These are phyloP conservation scores for Cryptococcus deneoformans DNA, from an alignment of 1,284 basidiomycete genomes.

Conservation along the genomic window DNA sequence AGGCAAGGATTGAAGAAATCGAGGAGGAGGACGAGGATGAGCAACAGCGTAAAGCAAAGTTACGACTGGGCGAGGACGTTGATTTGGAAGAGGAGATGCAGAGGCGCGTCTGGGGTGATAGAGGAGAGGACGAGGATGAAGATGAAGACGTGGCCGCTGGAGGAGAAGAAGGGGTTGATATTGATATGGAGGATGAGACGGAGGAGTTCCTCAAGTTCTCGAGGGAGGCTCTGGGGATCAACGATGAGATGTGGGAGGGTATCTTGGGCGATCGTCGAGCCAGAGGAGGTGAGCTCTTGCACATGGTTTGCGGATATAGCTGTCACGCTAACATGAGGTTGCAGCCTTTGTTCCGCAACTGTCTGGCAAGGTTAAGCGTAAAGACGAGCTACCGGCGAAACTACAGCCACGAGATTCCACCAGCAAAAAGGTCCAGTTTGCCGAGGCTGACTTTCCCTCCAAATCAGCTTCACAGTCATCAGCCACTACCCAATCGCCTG, in stretches of 20 bases:
- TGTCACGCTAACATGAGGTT: not conserved
- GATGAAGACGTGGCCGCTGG: slow-evolving; percentile 26
- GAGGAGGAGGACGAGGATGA: slow-evolving; percentile 25
- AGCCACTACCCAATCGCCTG: not conserved
- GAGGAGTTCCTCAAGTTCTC: slow-evolving; percentile 92
- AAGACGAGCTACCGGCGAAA: not conserved
- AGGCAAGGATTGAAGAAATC: slow-evolving; percentile 37
- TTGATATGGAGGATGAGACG: slow-evolving; percentile 81
- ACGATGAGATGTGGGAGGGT: slow-evolving; percentile 73
- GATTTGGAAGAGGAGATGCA: slow-evolving; percentile 80
- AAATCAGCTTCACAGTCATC: no score
- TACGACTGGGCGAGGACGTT: slow-evolving; percentile 63
- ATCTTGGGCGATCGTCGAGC: slow-evolving; percentile 56
- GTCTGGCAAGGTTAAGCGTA: slow-evolving; percentile 4
- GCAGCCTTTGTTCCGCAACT: slow-evolving; percentile 3
- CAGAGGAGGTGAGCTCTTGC: not conserved
- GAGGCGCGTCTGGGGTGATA: slow-evolving; percentile 80
- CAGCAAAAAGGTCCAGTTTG: slow-evolving; percentile 13
- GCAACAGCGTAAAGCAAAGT: slow-evolving; percentile 19
- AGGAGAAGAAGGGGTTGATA: slow-evolving; percentile 55
- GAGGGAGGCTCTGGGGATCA: slow-evolving; percentile 79
- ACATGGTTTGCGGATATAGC: not conserved
- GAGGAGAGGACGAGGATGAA: slow-evolving; percentile 58
- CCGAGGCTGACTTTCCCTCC: not conserved
- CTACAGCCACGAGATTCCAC: not conserved